Base-by-base conservation (phyloP, 23 red algal genomes). In the Gracilariopsis chorda region DNA sequence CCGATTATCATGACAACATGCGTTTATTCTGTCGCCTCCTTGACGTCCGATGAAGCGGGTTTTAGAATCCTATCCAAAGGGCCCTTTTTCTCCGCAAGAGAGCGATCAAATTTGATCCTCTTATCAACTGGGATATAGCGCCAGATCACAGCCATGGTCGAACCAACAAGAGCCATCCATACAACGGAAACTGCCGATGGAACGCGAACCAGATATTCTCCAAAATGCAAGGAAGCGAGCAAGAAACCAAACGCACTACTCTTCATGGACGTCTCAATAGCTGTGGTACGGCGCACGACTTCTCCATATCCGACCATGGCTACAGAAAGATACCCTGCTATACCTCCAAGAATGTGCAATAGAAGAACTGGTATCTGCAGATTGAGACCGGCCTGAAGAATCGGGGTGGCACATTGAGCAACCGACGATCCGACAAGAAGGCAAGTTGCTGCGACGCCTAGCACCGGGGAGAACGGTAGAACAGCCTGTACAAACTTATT, bases 251-350 rank as follows among this genome's bases (percentile, higher is more conserved):
- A 96, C 2, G 96, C 96, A 41, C 86, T 91, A 59, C 93, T 96
- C 87, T 98, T 98, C 93, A 98, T 96, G 13, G 93, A 87, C 23
- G 96, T 98, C 60, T 98, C 96, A 82, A 98, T 98, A 7, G 96
- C 96, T 13, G 89, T 88, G 0, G 96, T 98, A 23, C 96, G 69
- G 37, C 91, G 42, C n/a, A 92, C 87, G 7, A 96, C 77, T 80
- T 98, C 96, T 48, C 86, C 86, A 59, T 94, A 96, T 0, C 93
- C 93, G 10, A 82, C 83, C 3, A 91, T 6, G 43, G 75, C 55
- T 7, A 92, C 89, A 16, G 95, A 44, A 59, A 91, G 71, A 60
- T 98, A 98, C 6, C 96, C 96, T 30, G 45, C 49, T 14, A 95
- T 42, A 12, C 96, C 96, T 17, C 96, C 96, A 21, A 95, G 3